Base-by-base conservation (phyloP, 1,284 basidiomycete genomes). In the Singerocomus inundabilis region DNA sequence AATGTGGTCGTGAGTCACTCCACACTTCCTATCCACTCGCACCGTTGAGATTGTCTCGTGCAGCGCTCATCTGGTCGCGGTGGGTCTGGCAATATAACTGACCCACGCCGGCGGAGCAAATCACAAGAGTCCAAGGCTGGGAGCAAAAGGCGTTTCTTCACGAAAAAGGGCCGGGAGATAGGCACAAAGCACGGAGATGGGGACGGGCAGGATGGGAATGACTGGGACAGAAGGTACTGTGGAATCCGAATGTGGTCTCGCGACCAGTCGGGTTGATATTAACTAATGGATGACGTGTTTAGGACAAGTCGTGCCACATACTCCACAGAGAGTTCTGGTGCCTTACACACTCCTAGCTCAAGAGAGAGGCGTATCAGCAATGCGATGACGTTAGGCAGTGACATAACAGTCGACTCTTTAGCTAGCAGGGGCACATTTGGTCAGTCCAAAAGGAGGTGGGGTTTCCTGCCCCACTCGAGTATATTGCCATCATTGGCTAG, bases 101-200 rank as follows among this genome's bases (percentile, higher is more conserved):
- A 53, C 28, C 10, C 31, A 12, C 63, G 60, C 6, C 56, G 44
- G 18, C 51, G 57, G 44, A 67, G 63, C 25, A 57, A 61, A 16
- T 68, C 69, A 3, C 67, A 65, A 45, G 67, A 67, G 9, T 13
- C 32, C 11, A 28, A 21, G 6, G 49, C 59, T n/a, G 25, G 45
- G 24, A 47, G 61, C 5, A 64, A 56, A 29, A 54, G 66, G 12
- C 75, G 77, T 57, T 77, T 79, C 34, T 78, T 75, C 26, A 83
- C 82, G 2, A 56, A 9, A 0, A 77, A 87, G 31, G 85, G 86
- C 13, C 85, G 86, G 6, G 72, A 69, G 3, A 85, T 80, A 3
- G 85, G 85, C 57, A 70, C 84, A 32, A 59, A 70, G 5, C 54
- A 69, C 12, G 49, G 52, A 4, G 48, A 59, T 2, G 58, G 67